A percentile compares a stretch with the other conserved stretches of the same genome.
phyloP scores from a whole-genome alignment of 495 filamentous ascomycete species.

The Oleoguttula mirabilis region DNA sequence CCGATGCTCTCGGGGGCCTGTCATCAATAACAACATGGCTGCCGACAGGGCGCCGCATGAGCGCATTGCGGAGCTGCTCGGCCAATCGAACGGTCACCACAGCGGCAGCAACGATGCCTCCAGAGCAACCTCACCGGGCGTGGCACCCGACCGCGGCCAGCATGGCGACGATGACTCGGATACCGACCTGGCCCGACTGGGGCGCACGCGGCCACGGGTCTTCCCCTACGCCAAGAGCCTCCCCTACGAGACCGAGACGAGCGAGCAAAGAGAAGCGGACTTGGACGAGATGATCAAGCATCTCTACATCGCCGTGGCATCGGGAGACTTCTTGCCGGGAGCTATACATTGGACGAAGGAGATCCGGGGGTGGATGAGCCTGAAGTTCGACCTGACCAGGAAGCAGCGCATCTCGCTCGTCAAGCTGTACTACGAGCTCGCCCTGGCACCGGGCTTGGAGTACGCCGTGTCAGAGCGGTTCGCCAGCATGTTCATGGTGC shows the following conservation, averaged over 20 bases:
- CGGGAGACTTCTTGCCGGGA: conserved; percentile 87
- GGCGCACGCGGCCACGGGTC: conserved; percentile 73
- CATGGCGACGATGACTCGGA: conserved; percentile 28
- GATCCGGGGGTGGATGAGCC: conserved; percentile 82
- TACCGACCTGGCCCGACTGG: conserved; percentile 32
- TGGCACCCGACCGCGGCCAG: conserved; percentile 39
- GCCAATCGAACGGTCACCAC: conserved; percentile 17
- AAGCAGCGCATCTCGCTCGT: conserved; percentile 72
- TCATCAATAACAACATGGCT: too few relatives aligned
- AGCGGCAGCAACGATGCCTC: conserved; percentile 36
- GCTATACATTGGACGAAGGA: conserved; percentile 96
- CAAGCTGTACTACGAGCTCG: conserved; percentile 86
- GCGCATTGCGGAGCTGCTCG: conserved; percentile 25
- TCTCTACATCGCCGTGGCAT: conserved; percentile 78
- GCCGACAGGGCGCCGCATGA: conserved; percentile 19
- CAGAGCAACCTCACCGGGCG: conserved; percentile 55
- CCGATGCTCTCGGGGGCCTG: too few relatives aligned
- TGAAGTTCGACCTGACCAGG: conserved; percentile 91
- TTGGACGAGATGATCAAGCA: conserved; percentile 79
- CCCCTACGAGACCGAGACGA: conserved; percentile 74
- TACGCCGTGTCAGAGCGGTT: conserved; percentile 73
- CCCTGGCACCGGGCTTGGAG: conserved; percentile 83
- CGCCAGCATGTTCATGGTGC: conserved; percentile 85
- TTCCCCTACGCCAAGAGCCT: conserved; percentile 84
- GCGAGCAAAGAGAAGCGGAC: conserved; percentile 56